Conservation (phyloP, 345 rosid genomes). For the Eutrema heterophyllum region DNA sequence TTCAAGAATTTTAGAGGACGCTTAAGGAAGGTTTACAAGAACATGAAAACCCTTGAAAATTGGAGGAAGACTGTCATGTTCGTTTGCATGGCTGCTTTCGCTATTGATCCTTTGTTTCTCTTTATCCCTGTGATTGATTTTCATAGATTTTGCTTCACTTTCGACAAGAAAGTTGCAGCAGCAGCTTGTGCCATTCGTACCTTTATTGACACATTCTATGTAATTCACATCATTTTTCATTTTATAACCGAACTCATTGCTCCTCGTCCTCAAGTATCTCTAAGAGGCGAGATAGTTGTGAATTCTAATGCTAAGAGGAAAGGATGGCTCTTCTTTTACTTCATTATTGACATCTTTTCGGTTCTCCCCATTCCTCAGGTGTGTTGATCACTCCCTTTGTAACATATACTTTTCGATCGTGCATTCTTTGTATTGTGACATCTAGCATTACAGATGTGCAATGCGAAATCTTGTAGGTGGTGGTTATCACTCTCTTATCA, state of each 20-base stretch:
- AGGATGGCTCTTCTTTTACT: neutral
- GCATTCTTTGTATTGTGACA: neutral
- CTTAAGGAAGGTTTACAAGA: slow-evolving; percentile 34
- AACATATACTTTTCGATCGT: too few relatives aligned
- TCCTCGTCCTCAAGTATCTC: neutral
- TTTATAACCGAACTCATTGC: neutral
- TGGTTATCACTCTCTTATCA: neutral
- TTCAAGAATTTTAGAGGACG: slow-evolving; percentile 24
- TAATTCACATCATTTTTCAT: slow-evolving; percentile 1
- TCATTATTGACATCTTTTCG: slow-evolving; percentile 15
- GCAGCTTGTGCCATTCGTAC: slow-evolving; percentile 13
- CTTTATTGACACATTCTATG: slow-evolving; percentile 15
- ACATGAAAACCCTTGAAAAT: slow-evolving; percentile 22
- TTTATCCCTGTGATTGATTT: slow-evolving; percentile 26
- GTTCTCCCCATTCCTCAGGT: slow-evolving; percentile 37
- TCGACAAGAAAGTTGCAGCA: slow-evolving; percentile 6
- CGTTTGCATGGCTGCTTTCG: slow-evolving; percentile 16
- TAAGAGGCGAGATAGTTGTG: neutral
- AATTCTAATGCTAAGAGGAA: neutral
- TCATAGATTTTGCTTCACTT: neutral
- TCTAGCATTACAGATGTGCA: neutral
- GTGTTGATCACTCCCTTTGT: neutral
- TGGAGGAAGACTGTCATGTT: slow-evolving; percentile 6
- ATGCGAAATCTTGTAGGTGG: slow-evolving; percentile 25
- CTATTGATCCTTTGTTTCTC: slow-evolving; percentile 29